These are phyloP conservation scores for Scedosporium boydii DNA, from an alignment of 2,329 filamentous ascomycete genomes.

Conservation along the genomic window DNA sequence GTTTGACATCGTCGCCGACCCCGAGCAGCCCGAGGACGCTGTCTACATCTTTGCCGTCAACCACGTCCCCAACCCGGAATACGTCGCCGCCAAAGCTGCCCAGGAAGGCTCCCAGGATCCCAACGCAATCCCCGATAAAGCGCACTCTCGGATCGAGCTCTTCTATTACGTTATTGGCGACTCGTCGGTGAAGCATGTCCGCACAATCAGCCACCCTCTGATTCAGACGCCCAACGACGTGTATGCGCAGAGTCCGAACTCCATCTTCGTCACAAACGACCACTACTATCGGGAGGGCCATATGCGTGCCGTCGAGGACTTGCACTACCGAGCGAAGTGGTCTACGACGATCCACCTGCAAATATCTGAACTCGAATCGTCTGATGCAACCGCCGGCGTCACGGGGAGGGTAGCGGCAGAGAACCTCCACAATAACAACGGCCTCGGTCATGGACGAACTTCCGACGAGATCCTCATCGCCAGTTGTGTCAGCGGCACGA, in stretches of 20 bases:
- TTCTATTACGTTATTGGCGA: slow-evolving; percentile 43
- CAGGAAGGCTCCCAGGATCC: neutral
- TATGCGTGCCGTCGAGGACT: slow-evolving; percentile 36
- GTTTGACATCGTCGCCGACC: slow-evolving; percentile 48
- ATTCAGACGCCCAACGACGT: slow-evolving; percentile 52
- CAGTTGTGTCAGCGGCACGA: slow-evolving; percentile 32
- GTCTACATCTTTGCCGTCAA: slow-evolving; percentile 55
- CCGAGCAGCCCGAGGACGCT: slow-evolving; percentile 21
- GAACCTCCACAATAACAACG: slow-evolving; percentile 45
- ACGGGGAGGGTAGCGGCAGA: slow-evolving; percentile 31
- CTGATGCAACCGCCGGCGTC: slow-evolving; percentile 23
- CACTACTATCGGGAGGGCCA: slow-evolving; percentile 41
- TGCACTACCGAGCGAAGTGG: slow-evolving; percentile 33
- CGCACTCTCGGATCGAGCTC: slow-evolving; percentile 45
- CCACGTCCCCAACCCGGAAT: slow-evolving; percentile 41
- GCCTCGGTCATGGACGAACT: slow-evolving; percentile 38
- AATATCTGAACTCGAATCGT: slow-evolving; percentile 10
- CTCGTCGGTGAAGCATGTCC: slow-evolving; percentile 31
- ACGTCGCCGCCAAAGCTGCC: slow-evolving; percentile 16
- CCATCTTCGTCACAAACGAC: slow-evolving; percentile 52
- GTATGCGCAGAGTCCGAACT: slow-evolving; percentile 31
- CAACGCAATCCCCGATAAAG: slow-evolving; percentile 19
- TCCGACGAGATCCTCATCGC: slow-evolving; percentile 30
- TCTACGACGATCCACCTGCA: slow-evolving; percentile 32
- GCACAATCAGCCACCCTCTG: slow-evolving; percentile 41